phyloP scores from a whole-genome alignment of 192 early-diverging fungal species.

The Podila clonocystis region DNA sequence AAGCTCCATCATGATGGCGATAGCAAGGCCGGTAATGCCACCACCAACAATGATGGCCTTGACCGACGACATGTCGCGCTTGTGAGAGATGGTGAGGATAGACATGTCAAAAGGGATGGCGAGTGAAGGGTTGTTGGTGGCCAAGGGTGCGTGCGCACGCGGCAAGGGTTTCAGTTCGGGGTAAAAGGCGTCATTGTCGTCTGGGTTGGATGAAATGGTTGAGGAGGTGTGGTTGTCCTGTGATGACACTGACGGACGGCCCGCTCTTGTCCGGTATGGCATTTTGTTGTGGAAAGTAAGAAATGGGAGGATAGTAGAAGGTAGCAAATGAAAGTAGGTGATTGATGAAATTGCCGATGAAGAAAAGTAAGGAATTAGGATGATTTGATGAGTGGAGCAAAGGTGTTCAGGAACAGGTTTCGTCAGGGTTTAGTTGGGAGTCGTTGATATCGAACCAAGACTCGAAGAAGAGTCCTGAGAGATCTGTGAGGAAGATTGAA shows the following conservation, averaged over 20 bases:
- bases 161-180: constrained; percentile 23
- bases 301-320: too few species aligned
- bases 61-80: constrained; percentile 11
- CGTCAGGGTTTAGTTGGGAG: too few species aligned
- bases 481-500: too few species aligned
- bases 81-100: constrained; percentile 38
- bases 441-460: too few species aligned
- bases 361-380: too few species aligned
- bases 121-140: constrained; percentile 4
- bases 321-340: too few species aligned
- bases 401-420: too few species aligned
- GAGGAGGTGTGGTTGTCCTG: constrained; percentile 3
- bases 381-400: too few species aligned
- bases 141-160: constrained; percentile 13
- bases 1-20: constrained; percentile 37
- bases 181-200: constrained; percentile 1
- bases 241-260: background rate
- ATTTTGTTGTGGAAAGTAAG: background rate
- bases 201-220: constrained; percentile 1
- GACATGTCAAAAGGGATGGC: constrained; percentile 38
- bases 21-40: constrained; percentile 30
- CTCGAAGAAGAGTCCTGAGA: too few species aligned
- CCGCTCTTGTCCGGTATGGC: background rate
- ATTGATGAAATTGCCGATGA: too few species aligned
- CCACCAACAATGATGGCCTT: constrained; percentile 51